A percentile compares a stretch with the other conserved stretches of the same genome.
Evolutionary conservation across 108 stramenopile genomes (phyloP).

Genomic region (Cyclotella atomus): DNA sequence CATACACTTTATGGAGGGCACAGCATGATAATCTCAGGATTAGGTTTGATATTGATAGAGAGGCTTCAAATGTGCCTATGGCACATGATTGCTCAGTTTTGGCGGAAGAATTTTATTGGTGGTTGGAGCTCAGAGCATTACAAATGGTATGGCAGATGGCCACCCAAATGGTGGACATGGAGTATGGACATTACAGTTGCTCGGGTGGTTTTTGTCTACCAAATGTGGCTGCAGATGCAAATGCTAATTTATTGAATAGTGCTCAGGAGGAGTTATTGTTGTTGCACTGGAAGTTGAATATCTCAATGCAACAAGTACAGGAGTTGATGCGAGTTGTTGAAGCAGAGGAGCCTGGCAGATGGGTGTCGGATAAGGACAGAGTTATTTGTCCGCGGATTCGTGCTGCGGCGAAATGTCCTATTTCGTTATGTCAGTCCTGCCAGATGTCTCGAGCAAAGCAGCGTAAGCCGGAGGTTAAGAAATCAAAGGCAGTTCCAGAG

Average conservation of each 20-base stretch:
- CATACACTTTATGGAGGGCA: conserved; percentile 1
- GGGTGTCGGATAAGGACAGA: neutral
- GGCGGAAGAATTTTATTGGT: neutral
- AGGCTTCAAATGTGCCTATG: conserved; percentile 4
- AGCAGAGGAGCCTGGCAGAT: neutral
- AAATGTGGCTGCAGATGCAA: conserved; percentile 1
- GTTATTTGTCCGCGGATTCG: neutral
- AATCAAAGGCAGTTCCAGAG: neutral
- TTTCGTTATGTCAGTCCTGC: conserved; percentile 2
- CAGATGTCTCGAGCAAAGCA: neutral
- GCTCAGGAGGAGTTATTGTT: conserved; percentile 47
- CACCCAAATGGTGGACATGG: neutral
- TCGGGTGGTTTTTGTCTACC: neutral
- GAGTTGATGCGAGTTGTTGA: conserved; percentile 3
- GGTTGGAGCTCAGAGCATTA: neutral
- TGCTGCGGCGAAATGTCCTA: neutral
- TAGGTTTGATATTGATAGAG: neutral
- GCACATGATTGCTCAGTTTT: neutral
- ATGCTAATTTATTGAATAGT: conserved; percentile 43
- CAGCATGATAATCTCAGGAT: neutral
- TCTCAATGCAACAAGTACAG: conserved; percentile 7
- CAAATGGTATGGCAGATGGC: neutral
- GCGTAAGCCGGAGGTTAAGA: neutral
- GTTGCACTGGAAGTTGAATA: conserved; percentile 37
- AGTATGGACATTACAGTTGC: neutral